Evolutionary conservation across 768 basidiomycete genomes (phyloP).

Genomic region (Bullera alba): DNA sequence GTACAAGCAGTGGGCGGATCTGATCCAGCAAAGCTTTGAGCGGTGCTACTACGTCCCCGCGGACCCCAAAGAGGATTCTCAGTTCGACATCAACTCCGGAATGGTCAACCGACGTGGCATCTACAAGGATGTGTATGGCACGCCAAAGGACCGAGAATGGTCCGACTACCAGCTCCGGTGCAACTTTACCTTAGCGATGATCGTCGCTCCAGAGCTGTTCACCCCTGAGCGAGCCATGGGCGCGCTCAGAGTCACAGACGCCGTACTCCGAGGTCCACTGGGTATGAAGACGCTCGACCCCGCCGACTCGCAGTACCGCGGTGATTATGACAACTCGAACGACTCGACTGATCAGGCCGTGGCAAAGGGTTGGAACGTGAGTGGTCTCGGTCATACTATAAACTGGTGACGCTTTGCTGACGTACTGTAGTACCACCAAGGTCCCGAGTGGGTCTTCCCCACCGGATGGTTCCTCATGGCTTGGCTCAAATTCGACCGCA

Average conservation of each 20-base stretch:
- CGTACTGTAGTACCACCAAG: conserved; percentile 51
- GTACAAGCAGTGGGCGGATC: conserved; percentile 80
- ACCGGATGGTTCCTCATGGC: conserved; percentile 91
- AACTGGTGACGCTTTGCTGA: conserved; percentile 1
- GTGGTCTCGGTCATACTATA: conserved; percentile 49
- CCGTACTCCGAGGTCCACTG: conserved; percentile 72
- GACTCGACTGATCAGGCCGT: conserved; percentile 73
- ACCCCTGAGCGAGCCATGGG: conserved; percentile 68
- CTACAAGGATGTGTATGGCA: conserved; percentile 96
- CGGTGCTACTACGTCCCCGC: conserved; percentile 79
- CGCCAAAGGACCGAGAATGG: conserved; percentile 81
- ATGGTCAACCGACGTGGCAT: conserved; percentile 85
- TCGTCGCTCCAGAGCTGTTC: conserved; percentile 92
- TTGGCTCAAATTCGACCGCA: conserved; percentile 77
- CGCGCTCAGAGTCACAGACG: conserved; percentile 72
- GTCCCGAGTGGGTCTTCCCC: conserved; percentile 93
- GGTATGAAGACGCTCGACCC: conserved; percentile 97
- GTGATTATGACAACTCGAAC: conserved; percentile 86
- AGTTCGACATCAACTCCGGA: conserved; percentile 62
- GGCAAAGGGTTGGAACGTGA: conserved; percentile 94
- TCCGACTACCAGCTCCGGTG: conserved; percentile 82
- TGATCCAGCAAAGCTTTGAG: conserved; percentile 83
- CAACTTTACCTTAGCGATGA: conserved; percentile 95
- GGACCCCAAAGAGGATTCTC: conserved; percentile 66
- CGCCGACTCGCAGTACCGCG: conserved; percentile 77